phyloP scores from a whole-genome alignment of 495 filamentous ascomycete species.

The Penicillium arizonense region DNA sequence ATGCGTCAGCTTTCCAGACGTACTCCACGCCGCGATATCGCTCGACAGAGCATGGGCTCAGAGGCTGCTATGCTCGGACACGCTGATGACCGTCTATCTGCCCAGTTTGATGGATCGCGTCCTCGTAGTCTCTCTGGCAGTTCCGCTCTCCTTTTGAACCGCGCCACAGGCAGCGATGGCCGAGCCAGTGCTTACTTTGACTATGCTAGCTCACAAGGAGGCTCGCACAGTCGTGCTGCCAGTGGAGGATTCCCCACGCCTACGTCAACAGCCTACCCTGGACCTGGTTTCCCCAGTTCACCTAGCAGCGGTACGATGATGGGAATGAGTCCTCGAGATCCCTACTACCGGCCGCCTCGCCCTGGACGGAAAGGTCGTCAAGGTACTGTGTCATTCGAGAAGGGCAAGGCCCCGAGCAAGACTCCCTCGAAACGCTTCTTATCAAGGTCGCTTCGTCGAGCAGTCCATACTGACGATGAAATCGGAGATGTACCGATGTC shows the following conservation, averaged over 20 bases:
- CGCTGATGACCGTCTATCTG: conserved; percentile 62
- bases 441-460: conserved; percentile 17
- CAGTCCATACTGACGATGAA: conserved; percentile 36
- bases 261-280: conserved; percentile 69
- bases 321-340: conserved; percentile 54
- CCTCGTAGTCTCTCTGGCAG: conserved; percentile 82
- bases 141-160: conserved; percentile 69
- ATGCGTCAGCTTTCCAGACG: conserved; percentile 88
- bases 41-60: conserved; percentile 75
- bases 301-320: conserved; percentile 46
- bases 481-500: conserved; percentile 50
- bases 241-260: conserved; percentile 61
- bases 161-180: conserved; percentile 47
- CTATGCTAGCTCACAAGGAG: conserved; percentile 44
- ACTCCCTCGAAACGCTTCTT: conserved; percentile 39
- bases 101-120: conserved; percentile 63
- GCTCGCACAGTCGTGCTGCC: conserved; percentile 44
- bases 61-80: conserved; percentile 74
- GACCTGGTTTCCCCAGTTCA: conserved; percentile 44
- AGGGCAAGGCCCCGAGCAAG: conserved; percentile 31
- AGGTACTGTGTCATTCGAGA: conserved; percentile 37
- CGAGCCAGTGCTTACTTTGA: conserved; percentile 46
- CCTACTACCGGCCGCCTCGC: conserved; percentile 83
- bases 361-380: conserved; percentile 61
- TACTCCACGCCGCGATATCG: conserved; percentile 56